Evolutionary conservation across 768 basidiomycete species (phyloP).

Genomic region (Tulasnella sp.): DNA sequence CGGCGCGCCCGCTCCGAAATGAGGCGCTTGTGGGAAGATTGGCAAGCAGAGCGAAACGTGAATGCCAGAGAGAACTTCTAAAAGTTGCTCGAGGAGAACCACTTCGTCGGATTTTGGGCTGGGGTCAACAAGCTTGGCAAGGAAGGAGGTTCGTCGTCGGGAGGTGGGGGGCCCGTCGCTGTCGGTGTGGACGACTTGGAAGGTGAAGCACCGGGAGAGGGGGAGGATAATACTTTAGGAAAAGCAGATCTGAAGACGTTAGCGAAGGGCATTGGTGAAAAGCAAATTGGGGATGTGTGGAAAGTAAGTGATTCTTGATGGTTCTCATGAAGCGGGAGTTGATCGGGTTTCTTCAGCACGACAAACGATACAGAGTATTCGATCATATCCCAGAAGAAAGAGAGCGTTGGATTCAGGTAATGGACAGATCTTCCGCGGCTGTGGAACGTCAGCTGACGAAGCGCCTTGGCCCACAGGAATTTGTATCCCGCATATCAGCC

Average conservation of each 20-base stretch:
- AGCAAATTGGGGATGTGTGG: conserved; percentile 81
- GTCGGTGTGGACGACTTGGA: conserved; percentile 38
- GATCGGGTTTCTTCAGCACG: conserved; percentile 51
- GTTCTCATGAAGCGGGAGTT: conserved; percentile 26
- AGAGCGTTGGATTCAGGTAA: conserved; percentile 81
- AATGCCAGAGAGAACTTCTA: conserved; percentile 71
- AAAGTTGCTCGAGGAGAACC: conserved; percentile 81
- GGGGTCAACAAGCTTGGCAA: conserved; percentile 77
- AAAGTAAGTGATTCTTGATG: conserved; percentile 49
- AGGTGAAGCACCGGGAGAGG: conserved; percentile 35
- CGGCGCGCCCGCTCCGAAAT: not conserved
- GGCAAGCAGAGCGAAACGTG: conserved; percentile 64
- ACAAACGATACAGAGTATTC: conserved; percentile 82
- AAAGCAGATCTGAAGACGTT: conserved; percentile 83
- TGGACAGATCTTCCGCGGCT: conserved; percentile 32
- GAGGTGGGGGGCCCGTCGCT: conserved; percentile 34
- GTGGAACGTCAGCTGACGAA: conserved; percentile 15
- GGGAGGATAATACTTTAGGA: conserved; percentile 59
- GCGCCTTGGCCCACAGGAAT: conserved; percentile 48
- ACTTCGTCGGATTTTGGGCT: conserved; percentile 97
- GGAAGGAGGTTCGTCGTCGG: conserved; percentile 51
- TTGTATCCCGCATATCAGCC: conserved; percentile 61
- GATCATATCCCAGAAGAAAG: conserved; percentile 82
- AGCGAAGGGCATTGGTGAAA: conserved; percentile 78
- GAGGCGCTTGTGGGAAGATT: conserved; percentile 60